phyloP scores from a whole-genome alignment of 768 basidiomycete genomes.

The Naematelia aurantialba region DNA sequence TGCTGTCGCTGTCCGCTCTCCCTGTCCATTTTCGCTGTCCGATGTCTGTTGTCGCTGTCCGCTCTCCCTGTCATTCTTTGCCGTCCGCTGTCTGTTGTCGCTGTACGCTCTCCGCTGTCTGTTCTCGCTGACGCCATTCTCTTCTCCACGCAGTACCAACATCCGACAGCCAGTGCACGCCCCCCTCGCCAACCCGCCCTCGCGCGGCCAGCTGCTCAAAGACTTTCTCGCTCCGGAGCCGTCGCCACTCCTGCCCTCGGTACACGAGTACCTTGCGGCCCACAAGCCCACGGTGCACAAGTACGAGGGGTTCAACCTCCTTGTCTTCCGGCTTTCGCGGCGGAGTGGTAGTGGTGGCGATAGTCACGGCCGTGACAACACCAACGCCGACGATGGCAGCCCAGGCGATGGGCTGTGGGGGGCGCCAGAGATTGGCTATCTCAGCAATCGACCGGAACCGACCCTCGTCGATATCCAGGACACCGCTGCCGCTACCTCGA shows the following conservation, averaged over 20 bases:
- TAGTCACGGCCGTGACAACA: too few relatives aligned
- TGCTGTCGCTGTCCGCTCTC: neutral
- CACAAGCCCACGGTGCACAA: constrained; percentile 17
- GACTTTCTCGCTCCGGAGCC: constrained; percentile 34
- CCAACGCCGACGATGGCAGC: too few relatives aligned
- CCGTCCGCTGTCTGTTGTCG: neutral
- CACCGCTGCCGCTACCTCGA: neutral
- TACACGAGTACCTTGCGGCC: constrained; percentile 27
- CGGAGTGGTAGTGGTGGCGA: neutral
- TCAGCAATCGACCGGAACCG: constrained; percentile 35
- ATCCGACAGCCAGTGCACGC: constrained; percentile 18
- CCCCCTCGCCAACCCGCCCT: constrained; percentile 25
- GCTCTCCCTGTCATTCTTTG: neutral
- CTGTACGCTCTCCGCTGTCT: neutral
- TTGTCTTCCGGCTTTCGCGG: constrained; percentile 38
- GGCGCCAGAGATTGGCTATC: constrained; percentile 23
- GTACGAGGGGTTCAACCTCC: constrained; percentile 52
- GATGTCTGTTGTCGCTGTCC: neutral
- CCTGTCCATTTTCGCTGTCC: neutral
- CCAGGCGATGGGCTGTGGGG: constrained; percentile 4
- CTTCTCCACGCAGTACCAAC: constrained; percentile 21
- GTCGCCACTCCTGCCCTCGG: neutral
- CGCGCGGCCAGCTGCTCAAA: constrained; percentile 45
- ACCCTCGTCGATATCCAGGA: constrained; percentile 1
- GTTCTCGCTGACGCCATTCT: neutral